phyloP scores from a whole-genome alignment of 345 rosid species.

The Luvunga scandens region DNA sequence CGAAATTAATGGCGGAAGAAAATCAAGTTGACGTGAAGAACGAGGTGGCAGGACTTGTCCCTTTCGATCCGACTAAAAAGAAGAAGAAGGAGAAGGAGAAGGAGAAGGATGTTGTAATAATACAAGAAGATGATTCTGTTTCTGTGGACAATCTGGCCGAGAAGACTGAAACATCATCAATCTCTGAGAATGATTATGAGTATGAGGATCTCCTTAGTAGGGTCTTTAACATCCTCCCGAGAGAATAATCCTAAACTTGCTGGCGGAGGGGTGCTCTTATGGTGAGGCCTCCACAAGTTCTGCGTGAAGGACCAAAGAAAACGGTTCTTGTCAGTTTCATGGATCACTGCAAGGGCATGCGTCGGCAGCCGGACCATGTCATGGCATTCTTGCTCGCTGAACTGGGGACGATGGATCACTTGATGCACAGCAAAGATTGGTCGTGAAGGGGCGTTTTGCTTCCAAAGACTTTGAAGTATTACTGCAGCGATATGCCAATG shows the following conservation, averaged over 20 bases:
- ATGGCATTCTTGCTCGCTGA: conserved; percentile 88
- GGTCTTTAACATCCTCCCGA: too few relatives aligned
- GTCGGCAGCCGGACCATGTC: conserved; percentile 91
- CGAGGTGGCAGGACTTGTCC: conserved; percentile 55
- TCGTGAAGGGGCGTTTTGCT: conserved; percentile 89
- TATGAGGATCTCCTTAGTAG: conserved; percentile 47
- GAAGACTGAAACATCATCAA: conserved; percentile 49
- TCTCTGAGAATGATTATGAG: conserved; percentile 62
- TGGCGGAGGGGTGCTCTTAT: neutral
- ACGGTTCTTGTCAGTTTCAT: conserved; percentile 27
- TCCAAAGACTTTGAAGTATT: conserved; percentile 88
- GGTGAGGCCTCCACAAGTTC: conserved; percentile 44
- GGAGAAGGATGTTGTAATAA: conserved; percentile 66
- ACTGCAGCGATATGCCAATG: conserved; percentile 69
- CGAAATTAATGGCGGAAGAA: conserved; percentile 44
- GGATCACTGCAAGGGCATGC: conserved; percentile 71
- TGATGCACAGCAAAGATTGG: conserved; percentile 87
- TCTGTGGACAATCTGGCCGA: conserved; percentile 54
- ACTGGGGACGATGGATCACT: conserved; percentile 89
- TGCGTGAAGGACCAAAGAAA: neutral
- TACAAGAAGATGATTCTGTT: conserved; percentile 65
- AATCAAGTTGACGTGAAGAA: conserved; percentile 40
- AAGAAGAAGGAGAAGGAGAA: conserved; percentile 99
- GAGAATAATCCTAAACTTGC: too few relatives aligned
- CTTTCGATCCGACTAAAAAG: conserved; percentile 89